phyloP scores from a whole-genome alignment of 352 stramenopile species.

The Phytophthora europaea region DNA sequence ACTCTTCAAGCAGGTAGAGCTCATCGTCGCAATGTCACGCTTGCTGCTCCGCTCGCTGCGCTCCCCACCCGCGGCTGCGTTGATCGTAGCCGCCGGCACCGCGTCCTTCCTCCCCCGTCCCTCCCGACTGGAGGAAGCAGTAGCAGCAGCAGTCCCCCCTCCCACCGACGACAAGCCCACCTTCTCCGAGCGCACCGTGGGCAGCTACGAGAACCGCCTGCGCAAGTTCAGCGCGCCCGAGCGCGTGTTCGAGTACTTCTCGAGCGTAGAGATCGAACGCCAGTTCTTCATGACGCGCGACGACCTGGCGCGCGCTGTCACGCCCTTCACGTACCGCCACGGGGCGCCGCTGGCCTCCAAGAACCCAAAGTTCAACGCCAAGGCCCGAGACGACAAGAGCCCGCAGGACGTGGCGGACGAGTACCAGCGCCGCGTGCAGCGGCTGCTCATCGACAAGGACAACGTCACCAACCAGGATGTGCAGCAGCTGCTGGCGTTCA shows the following conservation, averaged over 20 bases:
- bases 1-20: too few relatives aligned
- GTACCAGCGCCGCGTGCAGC: slow-evolving; percentile 64
- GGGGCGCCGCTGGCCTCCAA: slow-evolving; percentile 80
- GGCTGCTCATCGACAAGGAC: slow-evolving; percentile 64
- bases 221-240: slow-evolving; percentile 87
- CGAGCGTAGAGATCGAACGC: slow-evolving; percentile 83
- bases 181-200: slow-evolving; percentile 84
- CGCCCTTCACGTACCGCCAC: slow-evolving; percentile 83
- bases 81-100: too few relatives aligned
- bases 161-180: slow-evolving; percentile 40
- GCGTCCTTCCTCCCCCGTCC: too few relatives aligned
- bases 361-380: slow-evolving; percentile 87
- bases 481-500: slow-evolving; percentile 61
- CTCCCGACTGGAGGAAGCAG: too few relatives aligned
- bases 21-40: too few relatives aligned
- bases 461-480: slow-evolving; percentile 62
- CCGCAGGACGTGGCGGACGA: slow-evolving; percentile 55
- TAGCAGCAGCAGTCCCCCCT: too few relatives aligned
- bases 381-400: slow-evolving; percentile 59
- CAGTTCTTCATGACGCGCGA: slow-evolving; percentile 87
- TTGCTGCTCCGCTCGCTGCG: too few relatives aligned
- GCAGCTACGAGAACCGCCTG: slow-evolving; percentile 91
- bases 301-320: slow-evolving; percentile 86
- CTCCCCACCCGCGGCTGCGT: too few relatives aligned
- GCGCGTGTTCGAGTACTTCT: slow-evolving; percentile 93